Evolutionary conservation across 441 rosid species (phyloP).

Genomic region (Populus hybrid): DNA sequence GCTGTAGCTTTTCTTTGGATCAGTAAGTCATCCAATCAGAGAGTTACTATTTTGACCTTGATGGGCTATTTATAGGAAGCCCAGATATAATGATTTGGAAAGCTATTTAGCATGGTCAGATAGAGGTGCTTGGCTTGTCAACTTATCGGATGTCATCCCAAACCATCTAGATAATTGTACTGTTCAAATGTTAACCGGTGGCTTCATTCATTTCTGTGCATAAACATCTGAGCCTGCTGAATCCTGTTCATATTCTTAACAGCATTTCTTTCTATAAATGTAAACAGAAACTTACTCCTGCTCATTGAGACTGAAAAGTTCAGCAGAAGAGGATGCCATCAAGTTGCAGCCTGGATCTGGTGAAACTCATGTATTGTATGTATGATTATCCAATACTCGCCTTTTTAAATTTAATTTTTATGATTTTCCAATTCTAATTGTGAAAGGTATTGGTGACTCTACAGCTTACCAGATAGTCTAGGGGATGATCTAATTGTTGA

Average conservation of each 20-base stretch:
- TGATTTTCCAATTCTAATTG: conserved; percentile 1
- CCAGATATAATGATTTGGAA: not conserved
- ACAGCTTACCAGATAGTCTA: conserved; percentile 94
- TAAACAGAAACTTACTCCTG: conserved; percentile 78
- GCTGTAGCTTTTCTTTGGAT: not conserved
- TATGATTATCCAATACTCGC: conserved; percentile 18
- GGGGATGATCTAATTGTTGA: conserved; percentile 92
- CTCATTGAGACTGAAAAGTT: conserved; percentile 74
- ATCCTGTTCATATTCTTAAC: conserved; percentile 2
- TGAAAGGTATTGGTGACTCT: conserved; percentile 30
- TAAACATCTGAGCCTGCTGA: conserved; percentile 6
- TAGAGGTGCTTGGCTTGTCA: not conserved
- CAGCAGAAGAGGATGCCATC: conserved; percentile 72
- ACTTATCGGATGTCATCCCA: not conserved
- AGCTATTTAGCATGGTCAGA: not conserved
- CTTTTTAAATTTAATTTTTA: not conserved
- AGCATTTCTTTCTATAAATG: conserved; percentile 3
- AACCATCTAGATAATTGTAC: not conserved
- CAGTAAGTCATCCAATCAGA: not conserved
- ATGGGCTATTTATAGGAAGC: not conserved
- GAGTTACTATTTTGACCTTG: too few species aligned
- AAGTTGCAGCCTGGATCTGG: conserved; percentile 95
- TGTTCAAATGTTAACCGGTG: not conserved
- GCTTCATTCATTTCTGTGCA: not conserved
- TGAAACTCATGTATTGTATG: conserved; percentile 94